Percentiles rank a stretch among this genome's conserved stretches.
These are phyloP conservation scores for Pestalotiopsis fici DNA, from an alignment of 2,329 filamentous ascomycete genomes.

Conservation along the genomic window DNA sequence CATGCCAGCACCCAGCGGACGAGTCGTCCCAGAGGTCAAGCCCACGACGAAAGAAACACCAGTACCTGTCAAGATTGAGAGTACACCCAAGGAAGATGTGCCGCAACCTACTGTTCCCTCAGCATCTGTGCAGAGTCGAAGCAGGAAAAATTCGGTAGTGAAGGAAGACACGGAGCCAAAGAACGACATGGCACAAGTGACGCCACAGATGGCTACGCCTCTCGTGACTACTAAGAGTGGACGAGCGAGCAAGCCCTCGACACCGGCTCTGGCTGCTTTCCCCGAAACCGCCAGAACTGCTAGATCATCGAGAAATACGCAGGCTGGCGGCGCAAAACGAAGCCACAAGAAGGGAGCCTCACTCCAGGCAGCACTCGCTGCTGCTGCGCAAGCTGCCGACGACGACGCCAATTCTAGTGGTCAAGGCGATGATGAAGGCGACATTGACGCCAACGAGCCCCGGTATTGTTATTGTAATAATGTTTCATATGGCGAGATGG, in stretches of 20 bases:
- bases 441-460: slow-evolving; percentile 69
- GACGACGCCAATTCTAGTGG: slow-evolving; percentile 45
- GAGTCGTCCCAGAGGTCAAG: slow-evolving; percentile 48
- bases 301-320: slow-evolving; percentile 50
- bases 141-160: slow-evolving; percentile 40
- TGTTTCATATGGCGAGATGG: slow-evolving; percentile 83
- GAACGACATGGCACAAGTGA: slow-evolving; percentile 39
- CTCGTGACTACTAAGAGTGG: slow-evolving; percentile 63
- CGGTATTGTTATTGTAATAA: slow-evolving; percentile 80
- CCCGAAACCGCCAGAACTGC: slow-evolving; percentile 54
- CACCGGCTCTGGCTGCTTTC: slow-evolving; percentile 61
- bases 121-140: slow-evolving; percentile 27
- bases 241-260: slow-evolving; percentile 67
- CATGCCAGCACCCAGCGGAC: slow-evolving; percentile 28
- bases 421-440: slow-evolving; percentile 55
- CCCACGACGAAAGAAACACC: slow-evolving; percentile 49
- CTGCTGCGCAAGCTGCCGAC: slow-evolving; percentile 41
- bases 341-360: slow-evolving; percentile 61
- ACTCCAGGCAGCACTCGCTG: slow-evolving; percentile 35
- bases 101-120: slow-evolving; percentile 23
- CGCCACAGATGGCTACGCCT: slow-evolving; percentile 34
- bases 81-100: slow-evolving; percentile 31
- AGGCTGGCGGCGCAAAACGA: slow-evolving; percentile 45
- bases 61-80: slow-evolving; percentile 36
- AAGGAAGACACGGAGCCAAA: slow-evolving; percentile 49